Conservation (phyloP, 768 basidiomycete species). For the Agaricus sinodeliciosus region DNA sequence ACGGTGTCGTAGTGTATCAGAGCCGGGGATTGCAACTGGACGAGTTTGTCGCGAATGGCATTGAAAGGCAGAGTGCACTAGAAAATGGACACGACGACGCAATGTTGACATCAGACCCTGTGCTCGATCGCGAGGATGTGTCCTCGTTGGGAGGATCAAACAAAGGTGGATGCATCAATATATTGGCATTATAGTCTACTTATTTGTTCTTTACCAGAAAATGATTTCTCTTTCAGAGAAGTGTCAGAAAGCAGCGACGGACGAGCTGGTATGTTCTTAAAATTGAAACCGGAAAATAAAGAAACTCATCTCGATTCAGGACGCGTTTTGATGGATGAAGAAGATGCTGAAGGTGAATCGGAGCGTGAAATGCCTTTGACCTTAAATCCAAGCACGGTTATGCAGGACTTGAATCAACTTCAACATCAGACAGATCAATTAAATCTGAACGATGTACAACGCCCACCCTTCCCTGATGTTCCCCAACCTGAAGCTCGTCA, state of each 20-base stretch:
- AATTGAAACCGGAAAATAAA: background rate
- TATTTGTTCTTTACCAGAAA: background rate
- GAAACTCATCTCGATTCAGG: background rate
- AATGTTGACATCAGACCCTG: background rate
- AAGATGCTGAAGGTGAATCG: constrained; percentile 8
- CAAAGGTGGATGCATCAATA: background rate
- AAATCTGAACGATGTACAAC: background rate
- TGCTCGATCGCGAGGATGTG: constrained; percentile 1
- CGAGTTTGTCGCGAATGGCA: constrained; percentile 8
- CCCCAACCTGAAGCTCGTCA: background rate
- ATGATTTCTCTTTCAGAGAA: constrained; percentile 8
- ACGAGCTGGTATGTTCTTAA: background rate
- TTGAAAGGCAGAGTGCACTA: background rate
- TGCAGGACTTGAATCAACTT: background rate
- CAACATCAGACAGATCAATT: background rate
- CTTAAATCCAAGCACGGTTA: background rate
- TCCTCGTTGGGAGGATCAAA: constrained; percentile 9
- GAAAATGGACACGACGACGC: background rate
- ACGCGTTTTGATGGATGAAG: background rate
- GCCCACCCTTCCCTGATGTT: background rate
- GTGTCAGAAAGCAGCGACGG: constrained; percentile 7
- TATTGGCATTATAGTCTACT: background rate
- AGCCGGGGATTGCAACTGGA: background rate
- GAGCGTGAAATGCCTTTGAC: background rate
- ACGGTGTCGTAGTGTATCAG: background rate